Conservation (phyloP, 2,329 filamentous ascomycete species). For the Penicillium griseofulvum region DNA sequence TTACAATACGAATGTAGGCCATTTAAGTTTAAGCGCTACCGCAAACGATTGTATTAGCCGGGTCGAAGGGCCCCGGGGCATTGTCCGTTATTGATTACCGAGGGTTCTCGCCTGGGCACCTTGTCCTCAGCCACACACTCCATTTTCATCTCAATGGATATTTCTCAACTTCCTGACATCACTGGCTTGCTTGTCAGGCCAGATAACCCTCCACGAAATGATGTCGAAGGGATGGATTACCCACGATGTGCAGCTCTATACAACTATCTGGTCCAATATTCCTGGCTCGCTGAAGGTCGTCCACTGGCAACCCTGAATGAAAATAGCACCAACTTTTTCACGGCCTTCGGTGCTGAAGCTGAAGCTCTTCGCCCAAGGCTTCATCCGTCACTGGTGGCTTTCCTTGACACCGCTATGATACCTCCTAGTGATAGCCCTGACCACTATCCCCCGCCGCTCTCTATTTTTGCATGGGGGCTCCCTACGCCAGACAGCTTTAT, state of each 20-base stretch:
- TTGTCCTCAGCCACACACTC: conserved; percentile 6
- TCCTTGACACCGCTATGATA: conserved; percentile 21
- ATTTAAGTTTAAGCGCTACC: too few species aligned
- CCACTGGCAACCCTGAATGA: conserved; percentile 14
- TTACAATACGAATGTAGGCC: too few species aligned
- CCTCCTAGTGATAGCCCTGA: conserved; percentile 8
- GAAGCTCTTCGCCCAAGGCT: conserved; percentile 25
- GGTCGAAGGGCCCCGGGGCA: too few species aligned
- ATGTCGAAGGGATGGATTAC: conserved; percentile 27
- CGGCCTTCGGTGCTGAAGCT: conserved; percentile 18
- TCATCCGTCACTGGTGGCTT: conserved; percentile 24
- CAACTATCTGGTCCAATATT: conserved; percentile 32
- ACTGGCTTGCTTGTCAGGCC: conserved; percentile 26
- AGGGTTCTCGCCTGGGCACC: not conserved
- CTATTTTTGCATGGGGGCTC: conserved; percentile 26
- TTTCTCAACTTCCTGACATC: conserved; percentile 17
- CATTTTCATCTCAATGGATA: conserved; percentile 12
- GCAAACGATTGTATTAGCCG: too few species aligned
- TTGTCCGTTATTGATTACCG: not conserved
- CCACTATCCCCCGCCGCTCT: conserved; percentile 9
- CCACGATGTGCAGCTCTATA: conserved; percentile 32
- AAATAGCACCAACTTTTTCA: conserved; percentile 21
- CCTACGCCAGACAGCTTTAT: conserved; percentile 19
- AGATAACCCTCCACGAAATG: conserved; percentile 25
- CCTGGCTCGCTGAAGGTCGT: conserved; percentile 26